These are phyloP conservation scores for Lichtheimia ramosa DNA, from an alignment of 371 early-diverging fungal genomes.

Conservation along the genomic window DNA sequence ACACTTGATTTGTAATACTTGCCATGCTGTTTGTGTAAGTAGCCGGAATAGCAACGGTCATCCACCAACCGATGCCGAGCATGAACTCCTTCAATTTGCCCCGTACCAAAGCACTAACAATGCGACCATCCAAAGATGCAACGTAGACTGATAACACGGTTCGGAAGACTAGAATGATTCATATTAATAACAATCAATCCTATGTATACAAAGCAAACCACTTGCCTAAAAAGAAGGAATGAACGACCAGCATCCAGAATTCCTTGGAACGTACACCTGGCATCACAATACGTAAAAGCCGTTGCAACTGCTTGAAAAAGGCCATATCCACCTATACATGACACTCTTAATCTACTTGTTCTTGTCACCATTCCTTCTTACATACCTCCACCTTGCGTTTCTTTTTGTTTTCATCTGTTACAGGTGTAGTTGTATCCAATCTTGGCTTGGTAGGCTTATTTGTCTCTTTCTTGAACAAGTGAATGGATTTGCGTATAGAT, in stretches of 20 bases:
- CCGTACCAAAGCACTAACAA: slow-evolving; percentile 86
- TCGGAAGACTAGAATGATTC: slow-evolving; percentile 62
- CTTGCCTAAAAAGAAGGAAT: slow-evolving; percentile 74
- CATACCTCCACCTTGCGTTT: slow-evolving; percentile 42
- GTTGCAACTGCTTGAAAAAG: slow-evolving; percentile 69
- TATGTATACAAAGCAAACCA: background rate
- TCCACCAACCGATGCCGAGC: slow-evolving; percentile 84
- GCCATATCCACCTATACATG: slow-evolving; percentile 69
- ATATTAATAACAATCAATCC: background rate
- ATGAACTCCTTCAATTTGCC: slow-evolving; percentile 79
- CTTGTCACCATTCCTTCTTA: background rate
- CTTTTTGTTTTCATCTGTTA: slow-evolving; percentile 12
- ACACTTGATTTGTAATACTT: slow-evolving; percentile 5
- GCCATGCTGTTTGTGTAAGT: slow-evolving; percentile 96
- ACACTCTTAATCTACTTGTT: background rate
- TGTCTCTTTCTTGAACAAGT: slow-evolving; percentile 22
- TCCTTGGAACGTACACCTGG: slow-evolving; percentile 82
- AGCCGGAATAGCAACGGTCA: slow-evolving; percentile 91
- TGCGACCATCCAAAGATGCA: slow-evolving; percentile 91
- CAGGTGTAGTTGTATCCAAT: slow-evolving; percentile 5
- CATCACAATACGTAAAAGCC: slow-evolving; percentile 73
- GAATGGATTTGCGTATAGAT: slow-evolving; percentile 24
- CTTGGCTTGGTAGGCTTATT: slow-evolving; percentile 12
- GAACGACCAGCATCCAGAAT: slow-evolving; percentile 75
- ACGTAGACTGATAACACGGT: slow-evolving; percentile 85